These are phyloP conservation scores for Prunus fruticosa DNA, from an alignment of 306 rosid genomes.

Conservation along the genomic window DNA sequence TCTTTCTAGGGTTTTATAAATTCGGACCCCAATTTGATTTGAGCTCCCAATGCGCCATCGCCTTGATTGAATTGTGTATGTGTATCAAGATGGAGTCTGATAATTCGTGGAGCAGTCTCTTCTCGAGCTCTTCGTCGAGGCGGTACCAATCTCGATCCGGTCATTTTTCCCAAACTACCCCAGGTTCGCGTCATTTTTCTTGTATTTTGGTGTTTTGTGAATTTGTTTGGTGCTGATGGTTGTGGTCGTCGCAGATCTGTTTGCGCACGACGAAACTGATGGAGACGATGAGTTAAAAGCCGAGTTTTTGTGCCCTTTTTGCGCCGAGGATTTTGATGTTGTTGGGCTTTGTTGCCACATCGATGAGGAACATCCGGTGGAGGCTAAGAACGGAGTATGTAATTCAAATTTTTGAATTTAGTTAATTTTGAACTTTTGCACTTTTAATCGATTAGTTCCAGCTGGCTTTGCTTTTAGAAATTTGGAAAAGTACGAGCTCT, in stretches of 20 bases:
- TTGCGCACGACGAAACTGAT: slow-evolving; percentile 45
- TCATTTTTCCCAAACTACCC: slow-evolving; percentile 1
- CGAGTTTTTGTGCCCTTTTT: slow-evolving; percentile 74
- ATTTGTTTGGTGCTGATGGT: not conserved
- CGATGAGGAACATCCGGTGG: slow-evolving; percentile 72
- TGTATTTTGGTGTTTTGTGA: too few relatives aligned
- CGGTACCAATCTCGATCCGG: slow-evolving; percentile 69
- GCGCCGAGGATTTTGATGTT: slow-evolving; percentile 72
- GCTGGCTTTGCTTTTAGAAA: not conserved
- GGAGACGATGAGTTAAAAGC: slow-evolving; percentile 57
- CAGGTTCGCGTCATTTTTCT: not conserved
- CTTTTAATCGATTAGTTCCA: not conserved
- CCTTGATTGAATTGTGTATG: not conserved
- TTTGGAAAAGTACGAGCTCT: not conserved
- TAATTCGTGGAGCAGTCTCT: slow-evolving; percentile 54
- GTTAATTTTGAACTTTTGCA: not conserved
- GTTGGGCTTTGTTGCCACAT: slow-evolving; percentile 87
- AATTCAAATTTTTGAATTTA: not conserved
- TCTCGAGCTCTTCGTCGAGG: slow-evolving; percentile 37
- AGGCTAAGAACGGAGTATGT: slow-evolving; percentile 67
- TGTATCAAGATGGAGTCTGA: slow-evolving; percentile 53
- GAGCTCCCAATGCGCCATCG: not conserved
- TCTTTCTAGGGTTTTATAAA: slow-evolving; percentile 26
- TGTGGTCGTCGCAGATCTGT: slow-evolving; percentile 50
- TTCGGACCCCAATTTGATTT: not conserved